Conservation (phyloP, 768 basidiomycete species). For the Tricholoma flavovirens region DNA sequence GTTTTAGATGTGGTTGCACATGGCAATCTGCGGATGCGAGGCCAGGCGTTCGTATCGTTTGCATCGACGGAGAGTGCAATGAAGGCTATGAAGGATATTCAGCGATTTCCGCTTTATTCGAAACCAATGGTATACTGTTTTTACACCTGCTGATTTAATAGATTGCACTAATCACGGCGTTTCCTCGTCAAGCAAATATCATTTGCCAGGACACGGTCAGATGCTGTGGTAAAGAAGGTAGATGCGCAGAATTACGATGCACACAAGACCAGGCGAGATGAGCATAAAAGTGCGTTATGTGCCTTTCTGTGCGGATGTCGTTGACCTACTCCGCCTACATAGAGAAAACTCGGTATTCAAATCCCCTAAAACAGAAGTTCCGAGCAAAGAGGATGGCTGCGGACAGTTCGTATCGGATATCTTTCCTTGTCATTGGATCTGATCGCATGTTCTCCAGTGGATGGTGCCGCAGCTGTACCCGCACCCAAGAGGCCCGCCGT, state of each 20-base stretch:
- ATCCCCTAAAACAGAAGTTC: slow-evolving; percentile 86
- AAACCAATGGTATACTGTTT: slow-evolving; percentile 82
- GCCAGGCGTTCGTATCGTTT: slow-evolving; percentile 97
- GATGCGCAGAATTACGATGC: slow-evolving; percentile 63
- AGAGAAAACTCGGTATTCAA: slow-evolving; percentile 82
- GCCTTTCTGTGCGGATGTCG: not conserved
- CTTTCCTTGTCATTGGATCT: slow-evolving; percentile 2
- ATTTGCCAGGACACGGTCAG: slow-evolving; percentile 84
- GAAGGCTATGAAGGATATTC: slow-evolving; percentile 89
- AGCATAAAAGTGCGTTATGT: slow-evolving; percentile 72
- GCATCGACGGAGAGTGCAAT: slow-evolving; percentile 73
- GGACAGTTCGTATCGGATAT: slow-evolving; percentile 48
- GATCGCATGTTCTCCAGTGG: slow-evolving; percentile 40
- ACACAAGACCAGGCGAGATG: slow-evolving; percentile 68
- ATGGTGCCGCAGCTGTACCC: slow-evolving; percentile 59
- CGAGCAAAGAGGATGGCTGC: slow-evolving; percentile 75
- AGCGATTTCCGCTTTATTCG: slow-evolving; percentile 90
- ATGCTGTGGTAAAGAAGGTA: slow-evolving; percentile 78
- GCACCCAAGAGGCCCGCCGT: slow-evolving; percentile 76
- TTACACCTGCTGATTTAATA: slow-evolving; percentile 4
- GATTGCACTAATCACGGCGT: not conserved
- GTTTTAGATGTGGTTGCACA: slow-evolving; percentile 96
- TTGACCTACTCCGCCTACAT: slow-evolving; percentile 9
- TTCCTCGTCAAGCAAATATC: slow-evolving; percentile 73
- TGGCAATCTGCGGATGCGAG: slow-evolving; percentile 91